Conservation (phyloP, 768 basidiomycete species). For the Tylopilus rubrobrunneus region DNA sequence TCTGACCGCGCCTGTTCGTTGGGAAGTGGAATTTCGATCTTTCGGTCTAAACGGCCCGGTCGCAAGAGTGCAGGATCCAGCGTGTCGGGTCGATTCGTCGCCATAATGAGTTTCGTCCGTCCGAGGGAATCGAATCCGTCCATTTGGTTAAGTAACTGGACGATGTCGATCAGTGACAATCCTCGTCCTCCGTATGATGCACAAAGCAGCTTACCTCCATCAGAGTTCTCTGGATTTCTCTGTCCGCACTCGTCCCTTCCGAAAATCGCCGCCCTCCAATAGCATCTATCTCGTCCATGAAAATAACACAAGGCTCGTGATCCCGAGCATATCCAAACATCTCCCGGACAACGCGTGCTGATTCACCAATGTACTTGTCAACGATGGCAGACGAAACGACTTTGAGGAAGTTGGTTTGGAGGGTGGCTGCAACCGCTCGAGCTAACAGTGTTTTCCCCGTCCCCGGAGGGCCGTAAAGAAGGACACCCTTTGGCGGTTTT, state of each 20-base stretch:
- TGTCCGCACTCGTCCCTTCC: constrained; percentile 96
- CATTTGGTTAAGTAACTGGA: constrained; percentile 94
- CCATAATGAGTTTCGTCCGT: constrained; percentile 96
- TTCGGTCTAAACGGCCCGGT: constrained; percentile 93
- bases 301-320: constrained; percentile 98
- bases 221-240: constrained; percentile 96
- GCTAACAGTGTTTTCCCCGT: constrained; percentile 96
- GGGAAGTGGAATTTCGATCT: constrained; percentile 96
- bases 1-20: constrained; percentile 96
- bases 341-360: constrained; percentile 91
- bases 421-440: constrained; percentile 91
- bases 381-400: constrained; percentile 98
- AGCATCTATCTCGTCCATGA: constrained; percentile 98
- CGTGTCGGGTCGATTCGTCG: constrained; percentile 98
- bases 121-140: constrained; percentile 99
- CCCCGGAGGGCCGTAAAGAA: constrained; percentile 94
- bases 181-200: neutral
- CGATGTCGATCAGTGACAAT: neutral
- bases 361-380: constrained; percentile 98
- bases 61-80: constrained; percentile 95
- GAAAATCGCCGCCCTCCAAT: constrained; percentile 91
- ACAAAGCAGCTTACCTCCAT: constrained; percentile 70
- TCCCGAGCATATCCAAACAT: constrained; percentile 99
- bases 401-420: constrained; percentile 96
- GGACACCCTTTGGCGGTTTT: constrained; percentile 92